Percentiles rank a stretch among this genome's conserved stretches.
Evolutionary conservation across 176 grass and related monocot genomes (phyloP).

Genomic region (Musa itinerans): DNA sequence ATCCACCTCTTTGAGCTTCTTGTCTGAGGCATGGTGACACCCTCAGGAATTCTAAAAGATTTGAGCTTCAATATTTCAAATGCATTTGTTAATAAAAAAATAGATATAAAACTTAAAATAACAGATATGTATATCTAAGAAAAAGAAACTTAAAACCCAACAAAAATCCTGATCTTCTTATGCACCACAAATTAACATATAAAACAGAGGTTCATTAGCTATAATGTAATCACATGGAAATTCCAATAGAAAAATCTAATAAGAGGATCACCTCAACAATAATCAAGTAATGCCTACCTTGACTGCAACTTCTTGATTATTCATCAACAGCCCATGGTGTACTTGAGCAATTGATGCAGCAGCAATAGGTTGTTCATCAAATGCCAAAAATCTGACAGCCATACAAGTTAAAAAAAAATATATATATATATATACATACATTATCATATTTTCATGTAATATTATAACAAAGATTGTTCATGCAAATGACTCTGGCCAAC

Average conservation of each 20-base stretch:
- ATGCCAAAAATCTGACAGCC: conserved; percentile 68
- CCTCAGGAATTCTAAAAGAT: background rate
- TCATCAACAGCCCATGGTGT: conserved; percentile 58
- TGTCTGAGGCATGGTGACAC: background rate
- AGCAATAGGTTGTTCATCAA: conserved; percentile 90
- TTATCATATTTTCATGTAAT: background rate
- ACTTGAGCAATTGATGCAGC: conserved; percentile 99
- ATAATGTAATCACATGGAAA: background rate
- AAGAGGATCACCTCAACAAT: background rate
- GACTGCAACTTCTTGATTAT: conserved; percentile 78
- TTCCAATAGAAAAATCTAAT: background rate
- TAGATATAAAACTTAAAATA: background rate
- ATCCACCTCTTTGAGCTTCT: background rate
- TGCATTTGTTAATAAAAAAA: background rate
- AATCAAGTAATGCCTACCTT: conserved; percentile 51
- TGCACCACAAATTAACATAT: too few relatives aligned
- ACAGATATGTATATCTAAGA: background rate
- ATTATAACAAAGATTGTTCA: background rate
- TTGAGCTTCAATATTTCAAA: background rate
- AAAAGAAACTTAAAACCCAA: too few relatives aligned
- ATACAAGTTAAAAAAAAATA: background rate
- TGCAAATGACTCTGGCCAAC: background rate
- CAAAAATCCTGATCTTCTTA: too few relatives aligned
- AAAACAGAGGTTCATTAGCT: background rate
- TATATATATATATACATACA: background rate